These are phyloP conservation scores for Fusarium tanahbumbuense DNA, from an alignment of 2,329 filamentous ascomycete species.

Conservation along the genomic window DNA sequence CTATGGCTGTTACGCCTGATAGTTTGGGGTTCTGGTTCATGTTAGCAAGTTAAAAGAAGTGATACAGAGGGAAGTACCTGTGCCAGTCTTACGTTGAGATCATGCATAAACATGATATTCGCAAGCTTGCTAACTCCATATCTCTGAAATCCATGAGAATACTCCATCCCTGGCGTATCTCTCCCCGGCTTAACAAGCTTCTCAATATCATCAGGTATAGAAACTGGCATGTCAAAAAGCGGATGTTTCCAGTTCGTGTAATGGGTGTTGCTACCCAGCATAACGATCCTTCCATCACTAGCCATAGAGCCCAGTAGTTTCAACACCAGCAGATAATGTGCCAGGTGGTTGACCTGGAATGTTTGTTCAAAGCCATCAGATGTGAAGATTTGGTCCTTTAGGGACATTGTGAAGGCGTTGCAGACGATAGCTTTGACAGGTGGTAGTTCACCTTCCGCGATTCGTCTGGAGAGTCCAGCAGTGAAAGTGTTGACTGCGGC, in stretches of 20 bases:
- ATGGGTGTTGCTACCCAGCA: constrained; percentile 30
- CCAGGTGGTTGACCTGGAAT: constrained; percentile 38
- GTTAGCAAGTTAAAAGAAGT: not conserved
- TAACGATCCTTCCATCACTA: constrained; percentile 17
- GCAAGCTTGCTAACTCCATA: constrained; percentile 40
- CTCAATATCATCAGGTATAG: constrained; percentile 19
- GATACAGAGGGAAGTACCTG: not conserved
- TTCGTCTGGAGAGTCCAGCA: not conserved
- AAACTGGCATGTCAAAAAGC: constrained; percentile 20
- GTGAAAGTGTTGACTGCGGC: constrained; percentile 19
- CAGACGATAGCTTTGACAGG: constrained; percentile 37
- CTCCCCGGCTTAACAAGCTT: constrained; percentile 3
- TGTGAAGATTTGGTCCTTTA: constrained; percentile 18
- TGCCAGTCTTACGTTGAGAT: constrained; percentile 32
- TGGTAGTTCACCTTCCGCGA: constrained; percentile 11
- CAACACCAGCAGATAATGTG: constrained; percentile 40
- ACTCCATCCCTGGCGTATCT: constrained; percentile 21
- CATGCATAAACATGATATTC: constrained; percentile 45
- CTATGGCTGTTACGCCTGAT: constrained; percentile 34
- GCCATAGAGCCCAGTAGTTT: constrained; percentile 35
- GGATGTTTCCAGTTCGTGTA: constrained; percentile 30
- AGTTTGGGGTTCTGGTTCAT: constrained; percentile 21
- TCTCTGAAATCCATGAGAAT: constrained; percentile 41
- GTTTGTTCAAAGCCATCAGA: constrained; percentile 32
- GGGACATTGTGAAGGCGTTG: constrained; percentile 36